Base-by-base conservation (phyloP, 495 filamentous ascomycete genomes). In the Aspergillus heteromorphus region DNA sequence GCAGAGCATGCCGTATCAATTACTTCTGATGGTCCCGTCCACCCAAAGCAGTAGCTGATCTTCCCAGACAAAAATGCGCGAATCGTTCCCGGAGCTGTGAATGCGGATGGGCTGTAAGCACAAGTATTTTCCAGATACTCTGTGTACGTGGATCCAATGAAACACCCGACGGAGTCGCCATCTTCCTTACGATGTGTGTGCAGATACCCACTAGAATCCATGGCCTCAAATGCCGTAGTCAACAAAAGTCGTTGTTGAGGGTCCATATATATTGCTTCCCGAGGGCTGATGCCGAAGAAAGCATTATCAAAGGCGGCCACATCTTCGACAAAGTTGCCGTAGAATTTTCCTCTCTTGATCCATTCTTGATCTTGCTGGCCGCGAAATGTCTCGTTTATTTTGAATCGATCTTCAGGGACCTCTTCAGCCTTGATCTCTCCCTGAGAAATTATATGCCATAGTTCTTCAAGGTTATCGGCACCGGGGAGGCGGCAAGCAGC, bases 221-320 rank as follows among this genome's bases (percentile, higher is more conserved):
- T 42, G 2, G 73, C 72, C 47, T 79, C 60, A 48, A 79, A 79
- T 1, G 67, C 59, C 0, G 68, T 58, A 21, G 79, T 65, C 2
- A 81, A 66, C 0, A 76, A 30, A 2, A 78, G 54, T 11, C 78
- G 59, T 41, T 78, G 80, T 42, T 77, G 74, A 0, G 77, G 79
- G 38, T 79, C 79, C 69, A 74, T 75, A 13, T 63, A 65, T 6
- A 54, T 54, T 5, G 72, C 72, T 57, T 82, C 79, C 9, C 71
- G 65, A 0, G 62, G 51, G 13, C 59, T 71, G 34, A 62, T 72
- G 17, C 54, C 60, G 57, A 79, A 83, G 59, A 80, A 78, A 0
- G 48, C 21, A 47, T 72, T 65, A 49, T 83, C 79, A 36, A 77
- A 79, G 1, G 54, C 45, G 43, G 67, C 68, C 30, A 38, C 58